Evolutionary conservation across 805 yeast genomes (phyloP).

Genomic region (Blastobotrys mokoenaii): DNA sequence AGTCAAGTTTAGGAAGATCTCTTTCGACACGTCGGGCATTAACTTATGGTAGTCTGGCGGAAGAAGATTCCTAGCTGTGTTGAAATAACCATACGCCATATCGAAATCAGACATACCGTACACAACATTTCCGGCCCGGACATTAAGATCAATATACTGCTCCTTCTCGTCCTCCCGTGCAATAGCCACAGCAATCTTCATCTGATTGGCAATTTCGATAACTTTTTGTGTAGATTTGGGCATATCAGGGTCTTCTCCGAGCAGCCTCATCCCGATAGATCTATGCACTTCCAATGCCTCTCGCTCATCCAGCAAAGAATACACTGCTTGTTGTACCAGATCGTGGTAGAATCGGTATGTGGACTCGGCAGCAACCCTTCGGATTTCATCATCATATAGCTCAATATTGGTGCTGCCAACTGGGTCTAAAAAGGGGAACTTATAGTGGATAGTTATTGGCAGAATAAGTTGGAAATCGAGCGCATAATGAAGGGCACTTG

Average conservation of each 20-base stretch:
- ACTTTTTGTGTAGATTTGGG: slow-evolving; percentile 22
- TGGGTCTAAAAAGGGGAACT: slow-evolving; percentile 38
- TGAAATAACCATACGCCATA: slow-evolving; percentile 35
- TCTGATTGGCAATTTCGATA: slow-evolving; percentile 35
- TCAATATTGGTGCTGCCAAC: slow-evolving; percentile 22
- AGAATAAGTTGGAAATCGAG: slow-evolving; percentile 29
- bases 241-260: slow-evolving; percentile 19
- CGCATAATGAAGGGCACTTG: slow-evolving; percentile 29
- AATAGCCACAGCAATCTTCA: slow-evolving; percentile 30
- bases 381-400: slow-evolving; percentile 27
- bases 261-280: slow-evolving; percentile 36
- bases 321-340: slow-evolving; percentile 29
- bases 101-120: slow-evolving; percentile 36
- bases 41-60: slow-evolving; percentile 11
- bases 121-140: slow-evolving; percentile 38
- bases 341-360: slow-evolving; percentile 37
- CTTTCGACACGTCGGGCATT: slow-evolving; percentile 13
- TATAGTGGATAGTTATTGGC: slow-evolving; percentile 38
- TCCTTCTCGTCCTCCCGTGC: slow-evolving; percentile 30
- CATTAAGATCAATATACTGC: slow-evolving; percentile 33
- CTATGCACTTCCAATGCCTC: slow-evolving; percentile 32
- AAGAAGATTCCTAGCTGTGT: slow-evolving; percentile 27
- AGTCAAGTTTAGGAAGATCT: slow-evolving; percentile 15
- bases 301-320: slow-evolving; percentile 21
- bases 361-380: slow-evolving; percentile 30